phyloP scores from a whole-genome alignment of 371 early-diverging fungal species.

The Mucor irregularis region DNA sequence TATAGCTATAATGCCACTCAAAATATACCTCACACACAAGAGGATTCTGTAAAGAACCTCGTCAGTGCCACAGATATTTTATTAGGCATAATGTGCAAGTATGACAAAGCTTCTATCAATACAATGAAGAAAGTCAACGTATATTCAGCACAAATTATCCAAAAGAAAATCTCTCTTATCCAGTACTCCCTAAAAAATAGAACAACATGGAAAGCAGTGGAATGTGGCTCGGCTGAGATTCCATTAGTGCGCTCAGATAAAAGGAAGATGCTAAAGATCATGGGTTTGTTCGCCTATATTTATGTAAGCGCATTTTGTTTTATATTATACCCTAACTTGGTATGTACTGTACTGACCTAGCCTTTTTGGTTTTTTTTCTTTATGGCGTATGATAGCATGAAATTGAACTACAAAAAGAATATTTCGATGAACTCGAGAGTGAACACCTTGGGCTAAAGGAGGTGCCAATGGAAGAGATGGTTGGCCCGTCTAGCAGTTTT shows the following conservation, averaged over 20 bases:
- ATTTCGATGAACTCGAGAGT: background rate
- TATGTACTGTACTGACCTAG: background rate
- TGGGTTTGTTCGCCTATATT: background rate
- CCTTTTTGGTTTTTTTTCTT: background rate
- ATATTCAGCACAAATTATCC: conserved; percentile 1
- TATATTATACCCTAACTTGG: background rate
- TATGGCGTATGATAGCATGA: conserved; percentile 1
- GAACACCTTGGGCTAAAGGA: conserved; percentile 1
- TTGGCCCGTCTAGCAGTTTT: background rate
- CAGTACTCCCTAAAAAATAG: conserved; percentile 1
- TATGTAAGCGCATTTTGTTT: conserved; percentile 1
- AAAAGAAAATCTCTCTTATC: background rate
- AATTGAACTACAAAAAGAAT: background rate
- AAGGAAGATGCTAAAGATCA: conserved; percentile 4
- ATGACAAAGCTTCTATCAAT: background rate
- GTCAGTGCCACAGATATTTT: background rate
- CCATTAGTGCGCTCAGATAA: background rate
- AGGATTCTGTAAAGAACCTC: background rate
- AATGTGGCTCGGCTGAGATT: conserved; percentile 7
- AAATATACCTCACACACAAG: conserved; percentile 1
- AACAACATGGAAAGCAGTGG: background rate
- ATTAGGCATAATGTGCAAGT: background rate
- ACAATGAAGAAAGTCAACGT: background rate
- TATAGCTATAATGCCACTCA: background rate
- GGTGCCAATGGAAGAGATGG: background rate